Percentiles rank a stretch among this genome's conserved stretches.
phyloP scores from a whole-genome alignment of 2,329 filamentous ascomycete genomes.

The Passalora sequoiae region DNA sequence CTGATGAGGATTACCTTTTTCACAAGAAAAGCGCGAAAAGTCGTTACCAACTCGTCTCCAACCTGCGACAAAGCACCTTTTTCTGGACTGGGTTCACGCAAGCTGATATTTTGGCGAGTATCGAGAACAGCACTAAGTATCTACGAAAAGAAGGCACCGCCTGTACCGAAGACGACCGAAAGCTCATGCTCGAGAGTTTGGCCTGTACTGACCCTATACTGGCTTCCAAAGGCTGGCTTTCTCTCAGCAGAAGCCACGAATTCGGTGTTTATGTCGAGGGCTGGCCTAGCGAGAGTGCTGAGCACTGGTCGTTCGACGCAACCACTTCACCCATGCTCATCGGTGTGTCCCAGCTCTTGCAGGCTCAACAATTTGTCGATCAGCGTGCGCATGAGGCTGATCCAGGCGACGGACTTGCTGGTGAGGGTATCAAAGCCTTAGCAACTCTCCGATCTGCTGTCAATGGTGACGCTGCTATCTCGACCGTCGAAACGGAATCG shows the following conservation, averaged over 20 bases:
- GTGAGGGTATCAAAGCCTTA: constrained; percentile 28
- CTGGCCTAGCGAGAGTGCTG: constrained; percentile 58
- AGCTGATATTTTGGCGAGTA: constrained; percentile 57
- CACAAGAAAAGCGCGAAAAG: constrained; percentile 66
- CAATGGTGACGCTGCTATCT: background rate
- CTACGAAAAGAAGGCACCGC: constrained; percentile 56
- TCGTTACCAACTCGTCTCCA: constrained; percentile 65
- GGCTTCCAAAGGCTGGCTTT: constrained; percentile 57
- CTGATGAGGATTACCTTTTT: constrained; percentile 83
- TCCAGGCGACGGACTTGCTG: constrained; percentile 31
- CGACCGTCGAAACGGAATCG: background rate
- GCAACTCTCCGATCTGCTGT: constrained; percentile 7
- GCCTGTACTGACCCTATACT: constrained; percentile 56
- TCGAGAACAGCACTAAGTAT: constrained; percentile 65
- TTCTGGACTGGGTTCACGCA: constrained; percentile 73
- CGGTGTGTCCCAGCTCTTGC: constrained; percentile 52
- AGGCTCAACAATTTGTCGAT: constrained; percentile 54
- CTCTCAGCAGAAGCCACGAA: constrained; percentile 67
- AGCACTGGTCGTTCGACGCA: constrained; percentile 61
- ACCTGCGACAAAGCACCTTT: constrained; percentile 78
- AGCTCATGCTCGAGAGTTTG: constrained; percentile 61
- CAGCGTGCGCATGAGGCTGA: constrained; percentile 25
- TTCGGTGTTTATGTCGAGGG: constrained; percentile 66
- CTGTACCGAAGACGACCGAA: constrained; percentile 57
- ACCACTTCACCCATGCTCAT: constrained; percentile 48